These are phyloP conservation scores for Tylopilus subfusipes DNA, from an alignment of 768 basidiomycete genomes.

Conservation along the genomic window DNA sequence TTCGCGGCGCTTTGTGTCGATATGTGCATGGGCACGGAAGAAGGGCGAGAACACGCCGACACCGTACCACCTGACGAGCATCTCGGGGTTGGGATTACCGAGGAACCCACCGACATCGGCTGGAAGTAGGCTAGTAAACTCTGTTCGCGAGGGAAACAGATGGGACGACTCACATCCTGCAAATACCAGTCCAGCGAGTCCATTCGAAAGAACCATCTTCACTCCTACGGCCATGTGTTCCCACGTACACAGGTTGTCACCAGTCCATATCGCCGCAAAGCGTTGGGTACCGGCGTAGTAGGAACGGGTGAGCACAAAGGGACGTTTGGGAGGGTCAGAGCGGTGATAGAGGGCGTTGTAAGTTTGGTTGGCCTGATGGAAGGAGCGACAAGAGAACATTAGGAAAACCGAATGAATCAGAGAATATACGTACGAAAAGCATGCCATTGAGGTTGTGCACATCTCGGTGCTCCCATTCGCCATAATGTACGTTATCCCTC, in stretches of 20 bases:
- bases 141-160: neutral
- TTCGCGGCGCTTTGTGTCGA: conserved; percentile 96
- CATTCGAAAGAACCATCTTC: conserved; percentile 88
- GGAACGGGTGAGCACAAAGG: conserved; percentile 93
- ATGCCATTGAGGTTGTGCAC: conserved; percentile 98
- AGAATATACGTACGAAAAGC: conserved; percentile 62
- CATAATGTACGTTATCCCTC: conserved; percentile 76
- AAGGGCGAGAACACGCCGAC: conserved; percentile 94
- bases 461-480: conserved; percentile 98
- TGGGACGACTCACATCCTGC: conserved; percentile 66
- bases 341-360: conserved; percentile 75
- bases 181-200: conserved; percentile 89
- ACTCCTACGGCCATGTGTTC: conserved; percentile 93
- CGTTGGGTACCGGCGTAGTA: conserved; percentile 97
- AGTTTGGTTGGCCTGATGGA: conserved; percentile 75
- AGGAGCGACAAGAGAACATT: neutral
- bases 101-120: conserved; percentile 99
- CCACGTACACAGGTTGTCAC: conserved; percentile 97
- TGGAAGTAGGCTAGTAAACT: conserved; percentile 34
- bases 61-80: conserved; percentile 97
- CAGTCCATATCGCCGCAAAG: conserved; percentile 98
- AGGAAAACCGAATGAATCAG: neutral
- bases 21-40: conserved; percentile 97
- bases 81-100: conserved; percentile 90
- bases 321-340: conserved; percentile 71